Conservation (phyloP, 2,329 filamentous ascomycete genomes). For the Akanthomyces muscarius region DNA sequence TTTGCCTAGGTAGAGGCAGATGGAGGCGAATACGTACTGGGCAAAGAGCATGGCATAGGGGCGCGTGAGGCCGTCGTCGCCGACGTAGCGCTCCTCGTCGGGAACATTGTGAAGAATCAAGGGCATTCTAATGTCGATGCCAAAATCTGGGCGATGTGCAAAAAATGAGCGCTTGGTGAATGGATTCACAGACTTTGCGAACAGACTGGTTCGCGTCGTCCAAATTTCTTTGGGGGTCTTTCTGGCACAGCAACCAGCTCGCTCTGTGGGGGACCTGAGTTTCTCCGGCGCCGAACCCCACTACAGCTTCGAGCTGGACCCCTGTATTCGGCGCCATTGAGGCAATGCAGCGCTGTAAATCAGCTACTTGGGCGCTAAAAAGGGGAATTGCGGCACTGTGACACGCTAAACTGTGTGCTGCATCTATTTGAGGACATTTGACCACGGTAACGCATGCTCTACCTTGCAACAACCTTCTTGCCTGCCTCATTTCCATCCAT, state of each 20-base stretch:
- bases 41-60: slow-evolving; percentile 65
- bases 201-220: neutral
- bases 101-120: slow-evolving; percentile 66
- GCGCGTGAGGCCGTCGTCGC: slow-evolving; percentile 60
- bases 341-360: neutral
- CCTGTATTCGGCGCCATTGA: neutral
- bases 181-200: neutral
- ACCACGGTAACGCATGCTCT: no score
- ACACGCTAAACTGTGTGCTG: neutral
- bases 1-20: slow-evolving; percentile 7
- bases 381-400: neutral
- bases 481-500: no score
- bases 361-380: neutral
- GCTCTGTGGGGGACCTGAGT: neutral
- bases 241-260: slow-evolving; percentile 18
- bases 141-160: neutral
- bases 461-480: no score
- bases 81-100: slow-evolving; percentile 63
- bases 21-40: slow-evolving; percentile 43
- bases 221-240: slow-evolving; percentile 16
- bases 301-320: neutral
- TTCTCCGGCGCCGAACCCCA: slow-evolving; percentile 15
- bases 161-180: neutral
- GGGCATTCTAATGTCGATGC: slow-evolving; percentile 50
- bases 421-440: neutral